Percentiles rank a stretch among this genome's conserved stretches.
These are phyloP conservation scores for Rutidosis leptorrhynchoides DNA, from an alignment of 129 eudicot species.

Conservation along the genomic window DNA sequence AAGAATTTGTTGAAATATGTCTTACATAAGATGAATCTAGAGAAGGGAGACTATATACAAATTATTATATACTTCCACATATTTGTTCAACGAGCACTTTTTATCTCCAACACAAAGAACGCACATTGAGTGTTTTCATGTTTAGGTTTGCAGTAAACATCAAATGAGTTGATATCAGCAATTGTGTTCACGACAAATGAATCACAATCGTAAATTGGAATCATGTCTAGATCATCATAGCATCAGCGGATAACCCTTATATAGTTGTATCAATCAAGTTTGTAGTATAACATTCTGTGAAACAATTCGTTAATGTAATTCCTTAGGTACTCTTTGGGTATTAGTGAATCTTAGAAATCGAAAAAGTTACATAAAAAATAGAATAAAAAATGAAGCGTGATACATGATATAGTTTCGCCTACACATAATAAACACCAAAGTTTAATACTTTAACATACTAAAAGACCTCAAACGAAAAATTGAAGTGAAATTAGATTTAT, in stretches of 20 bases:
- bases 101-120: constrained; percentile 4
- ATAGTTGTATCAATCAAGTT: not conserved
- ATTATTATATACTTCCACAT: not conserved
- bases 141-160: not conserved
- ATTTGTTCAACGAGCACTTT: not conserved
- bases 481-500: not conserved
- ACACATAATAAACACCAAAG: no score
- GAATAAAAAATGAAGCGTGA: not conserved
- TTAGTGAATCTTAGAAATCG: not conserved
- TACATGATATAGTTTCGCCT: no score
- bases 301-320: not conserved
- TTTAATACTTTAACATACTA: no score
- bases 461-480: no score
- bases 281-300: not conserved
- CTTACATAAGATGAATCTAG: not conserved
- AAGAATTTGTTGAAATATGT: not conserved
- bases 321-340: not conserved
- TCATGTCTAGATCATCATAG: constrained; percentile 1
- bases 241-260: not conserved
- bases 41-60: constrained; percentile 4
- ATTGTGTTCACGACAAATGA: not conserved
- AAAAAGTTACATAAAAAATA: no score
- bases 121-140: not conserved
- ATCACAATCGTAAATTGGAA: not conserved
- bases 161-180: not conserved